Evolutionary conservation across 169 alveolate species (phyloP).

Genomic region (Babesia microti): DNA sequence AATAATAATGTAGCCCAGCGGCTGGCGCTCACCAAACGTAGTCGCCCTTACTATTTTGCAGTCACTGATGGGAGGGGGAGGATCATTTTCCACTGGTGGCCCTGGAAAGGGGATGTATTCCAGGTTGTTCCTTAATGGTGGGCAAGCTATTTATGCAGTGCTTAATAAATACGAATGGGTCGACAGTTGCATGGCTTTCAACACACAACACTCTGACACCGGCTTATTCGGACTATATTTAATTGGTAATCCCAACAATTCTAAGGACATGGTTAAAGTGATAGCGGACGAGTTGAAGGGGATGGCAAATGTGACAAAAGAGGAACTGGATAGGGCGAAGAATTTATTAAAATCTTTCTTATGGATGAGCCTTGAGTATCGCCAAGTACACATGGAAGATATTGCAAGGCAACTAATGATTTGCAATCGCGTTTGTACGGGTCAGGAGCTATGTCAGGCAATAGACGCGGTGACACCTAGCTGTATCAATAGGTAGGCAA

Average conservation of each 20-base stretch:
- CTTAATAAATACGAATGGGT: constrained; percentile 70
- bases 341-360: constrained; percentile 61
- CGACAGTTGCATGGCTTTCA: constrained; percentile 79
- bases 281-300: constrained; percentile 58
- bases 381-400: constrained; percentile 66
- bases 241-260: constrained; percentile 58
- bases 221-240: constrained; percentile 78
- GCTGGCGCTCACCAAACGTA: constrained; percentile 66
- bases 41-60: constrained; percentile 67
- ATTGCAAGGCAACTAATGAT: constrained; percentile 69
- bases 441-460: constrained; percentile 53
- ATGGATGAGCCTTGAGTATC: constrained; percentile 66
- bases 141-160: constrained; percentile 30
- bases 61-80: constrained; percentile 83
- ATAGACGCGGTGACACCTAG: constrained; percentile 58
- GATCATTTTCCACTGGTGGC: constrained; percentile 82
- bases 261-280: constrained; percentile 50
- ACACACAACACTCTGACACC: constrained; percentile 73
- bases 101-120: constrained; percentile 87
- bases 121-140: constrained; percentile 61
- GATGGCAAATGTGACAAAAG: constrained; percentile 49
- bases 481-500: constrained; percentile 42
- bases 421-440: constrained; percentile 52
- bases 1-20: constrained; percentile 22
- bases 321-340: constrained; percentile 71